These are phyloP conservation scores for Auriscalpium orientale DNA, from an alignment of 768 basidiomycete species.

Conservation along the genomic window DNA sequence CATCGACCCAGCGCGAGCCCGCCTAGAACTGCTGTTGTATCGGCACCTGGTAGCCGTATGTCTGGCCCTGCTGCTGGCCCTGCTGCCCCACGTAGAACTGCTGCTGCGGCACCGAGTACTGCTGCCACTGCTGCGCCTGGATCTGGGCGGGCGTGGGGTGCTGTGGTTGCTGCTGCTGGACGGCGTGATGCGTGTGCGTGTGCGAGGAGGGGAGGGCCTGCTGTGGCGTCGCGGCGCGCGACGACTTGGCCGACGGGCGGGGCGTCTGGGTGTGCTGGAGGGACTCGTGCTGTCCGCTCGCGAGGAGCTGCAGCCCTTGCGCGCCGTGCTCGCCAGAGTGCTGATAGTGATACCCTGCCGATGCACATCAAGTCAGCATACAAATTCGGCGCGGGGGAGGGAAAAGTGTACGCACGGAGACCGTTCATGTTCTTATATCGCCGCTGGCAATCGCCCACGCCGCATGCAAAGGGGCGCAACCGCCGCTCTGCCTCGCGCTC, in stretches of 20 bases:
- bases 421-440: slow-evolving; percentile 99
- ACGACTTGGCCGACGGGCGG: slow-evolving; percentile 1
- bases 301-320: slow-evolving; percentile 77
- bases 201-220: neutral
- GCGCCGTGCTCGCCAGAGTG: slow-evolving; percentile 95
- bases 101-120: slow-evolving; percentile 8
- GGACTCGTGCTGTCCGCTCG: slow-evolving; percentile 62
- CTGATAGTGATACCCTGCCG: slow-evolving; percentile 79
- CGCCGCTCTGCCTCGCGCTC: slow-evolving; percentile 81
- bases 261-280: slow-evolving; percentile 24
- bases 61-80: neutral
- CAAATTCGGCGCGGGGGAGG: neutral
- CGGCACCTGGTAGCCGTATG: neutral
- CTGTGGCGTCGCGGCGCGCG: slow-evolving; percentile 9
- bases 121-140: slow-evolving; percentile 6
- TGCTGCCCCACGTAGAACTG: neutral
- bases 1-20: no score
- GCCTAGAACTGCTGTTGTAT: no score
- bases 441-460: slow-evolving; percentile 78
- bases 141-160: slow-evolving; percentile 1
- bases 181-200: neutral
- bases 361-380: slow-evolving; percentile 5
- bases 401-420: slow-evolving; percentile 36
- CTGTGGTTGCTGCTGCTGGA: slow-evolving; percentile 9
- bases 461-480: slow-evolving; percentile 81